Percentiles rank a stretch among this genome's conserved stretches.
Evolutionary conservation across 495 filamentous ascomycete genomes (phyloP).

Genomic region (Apiosordaria backusii): DNA sequence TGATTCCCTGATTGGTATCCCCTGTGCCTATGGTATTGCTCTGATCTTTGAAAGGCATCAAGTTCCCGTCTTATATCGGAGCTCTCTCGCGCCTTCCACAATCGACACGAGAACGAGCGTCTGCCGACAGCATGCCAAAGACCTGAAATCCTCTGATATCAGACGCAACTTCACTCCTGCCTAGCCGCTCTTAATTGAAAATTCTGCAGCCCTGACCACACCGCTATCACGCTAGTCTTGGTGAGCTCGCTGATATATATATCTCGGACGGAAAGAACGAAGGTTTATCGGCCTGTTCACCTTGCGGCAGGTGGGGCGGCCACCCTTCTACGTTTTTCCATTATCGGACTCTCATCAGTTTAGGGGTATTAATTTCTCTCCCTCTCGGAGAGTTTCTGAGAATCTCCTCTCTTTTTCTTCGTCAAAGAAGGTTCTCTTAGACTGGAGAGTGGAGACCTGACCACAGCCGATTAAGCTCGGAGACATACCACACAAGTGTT

Average conservation of each 20-base stretch:
- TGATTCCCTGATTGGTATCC: too few relatives aligned
- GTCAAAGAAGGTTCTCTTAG: background rate
- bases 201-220: background rate
- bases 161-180: background rate
- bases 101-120: background rate
- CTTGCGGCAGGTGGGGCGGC: background rate
- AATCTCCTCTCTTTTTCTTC: background rate
- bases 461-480: background rate
- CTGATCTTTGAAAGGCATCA: too few relatives aligned
- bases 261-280: background rate
- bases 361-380: background rate
- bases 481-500: background rate
- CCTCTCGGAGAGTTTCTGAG: background rate
- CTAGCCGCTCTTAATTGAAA: background rate
- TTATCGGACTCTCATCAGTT: background rate
- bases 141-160: background rate
- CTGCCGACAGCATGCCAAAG: background rate
- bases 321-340: background rate
- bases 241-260: background rate
- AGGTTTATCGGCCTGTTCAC: background rate
- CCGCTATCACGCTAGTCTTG: background rate
- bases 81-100: background rate
- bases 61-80: background rate
- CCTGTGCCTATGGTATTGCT: too few relatives aligned
- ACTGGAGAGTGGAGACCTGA: background rate